phyloP scores from a whole-genome alignment of 179 eudicot species.

The Actinidia polygama region DNA sequence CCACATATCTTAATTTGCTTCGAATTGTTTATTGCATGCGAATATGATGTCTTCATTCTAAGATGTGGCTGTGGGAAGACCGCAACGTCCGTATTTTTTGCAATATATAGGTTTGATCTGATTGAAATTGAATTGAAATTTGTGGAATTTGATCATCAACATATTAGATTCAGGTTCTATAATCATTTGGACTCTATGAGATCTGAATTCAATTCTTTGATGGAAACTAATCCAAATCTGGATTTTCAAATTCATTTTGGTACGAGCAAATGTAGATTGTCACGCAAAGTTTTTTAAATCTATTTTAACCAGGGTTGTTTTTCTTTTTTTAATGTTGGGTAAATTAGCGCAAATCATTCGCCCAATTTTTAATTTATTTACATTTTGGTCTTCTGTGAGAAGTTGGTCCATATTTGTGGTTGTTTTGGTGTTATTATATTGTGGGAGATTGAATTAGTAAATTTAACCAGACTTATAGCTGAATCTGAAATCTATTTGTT shows the following conservation, averaged over 20 bases:
- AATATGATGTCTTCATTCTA: not conserved
- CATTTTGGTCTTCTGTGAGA: not conserved
- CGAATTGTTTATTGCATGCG: not conserved
- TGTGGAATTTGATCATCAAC: no score
- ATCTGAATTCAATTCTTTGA: not conserved
- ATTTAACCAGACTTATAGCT: not conserved
- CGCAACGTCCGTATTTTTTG: not conserved
- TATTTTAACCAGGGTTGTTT: not conserved
- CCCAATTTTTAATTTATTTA: not conserved
- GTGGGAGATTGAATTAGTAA: not conserved
- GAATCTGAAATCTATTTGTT: not conserved
- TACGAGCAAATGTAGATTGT: not conserved
- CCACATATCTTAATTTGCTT: not conserved
- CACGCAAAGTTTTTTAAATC: not conserved
- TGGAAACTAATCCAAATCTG: not conserved
- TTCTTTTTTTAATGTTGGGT: not conserved
- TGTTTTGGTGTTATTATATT: not conserved
- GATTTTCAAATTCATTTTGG: not conserved
- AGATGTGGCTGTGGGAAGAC: slow-evolving; percentile 2
- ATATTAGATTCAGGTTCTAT: no score
- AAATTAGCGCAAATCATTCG: not conserved
- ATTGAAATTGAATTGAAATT: not conserved
- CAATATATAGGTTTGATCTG: not conserved
- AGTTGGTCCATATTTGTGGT: not conserved
- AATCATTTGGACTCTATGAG: no score